A percentile compares a stretch with the other conserved stretches of the same genome.
These are phyloP conservation scores for Citrus australasica DNA, from an alignment of 345 rosid genomes.

Conservation along the genomic window DNA sequence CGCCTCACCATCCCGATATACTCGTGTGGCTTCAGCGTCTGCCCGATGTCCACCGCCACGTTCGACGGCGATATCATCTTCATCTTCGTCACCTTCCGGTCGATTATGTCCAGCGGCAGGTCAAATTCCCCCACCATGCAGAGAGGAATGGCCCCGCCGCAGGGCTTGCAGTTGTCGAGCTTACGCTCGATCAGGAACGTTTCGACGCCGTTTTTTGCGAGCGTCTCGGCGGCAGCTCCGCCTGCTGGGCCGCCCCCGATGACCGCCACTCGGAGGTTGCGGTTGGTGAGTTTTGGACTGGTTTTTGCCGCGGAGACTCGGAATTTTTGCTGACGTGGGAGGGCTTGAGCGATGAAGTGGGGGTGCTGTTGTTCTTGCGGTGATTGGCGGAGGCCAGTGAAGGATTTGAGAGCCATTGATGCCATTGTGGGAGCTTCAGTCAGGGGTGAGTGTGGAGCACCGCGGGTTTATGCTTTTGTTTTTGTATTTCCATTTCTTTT, in stretches of 20 bases:
- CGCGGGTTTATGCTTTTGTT: background rate
- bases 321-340: slow-evolving; percentile 11
- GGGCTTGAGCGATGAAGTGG: slow-evolving; percentile 24
- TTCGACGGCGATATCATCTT: slow-evolving; percentile 98
- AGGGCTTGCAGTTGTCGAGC: slow-evolving; percentile 92
- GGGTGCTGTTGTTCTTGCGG: slow-evolving; percentile 26
- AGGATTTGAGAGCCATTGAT: slow-evolving; percentile 65
- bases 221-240: slow-evolving; percentile 73
- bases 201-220: slow-evolving; percentile 86
- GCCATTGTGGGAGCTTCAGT: slow-evolving; percentile 30
- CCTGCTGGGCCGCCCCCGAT: slow-evolving; percentile 96
- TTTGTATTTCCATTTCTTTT: background rate
- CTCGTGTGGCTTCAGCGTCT: slow-evolving; percentile 89
- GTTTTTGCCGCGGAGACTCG: slow-evolving; percentile 46
- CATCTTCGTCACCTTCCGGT: slow-evolving; percentile 85
- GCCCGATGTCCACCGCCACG: slow-evolving; percentile 91
- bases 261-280: slow-evolving; percentile 84
- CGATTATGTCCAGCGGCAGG: slow-evolving; percentile 87
- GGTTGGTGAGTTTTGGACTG: slow-evolving; percentile 58
- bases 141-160: slow-evolving; percentile 93
- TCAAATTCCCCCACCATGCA: slow-evolving; percentile 98
- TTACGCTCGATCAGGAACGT: slow-evolving; percentile 81
- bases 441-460: background rate
- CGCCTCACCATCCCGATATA: slow-evolving; percentile 97
- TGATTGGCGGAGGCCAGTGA: slow-evolving; percentile 72